These are phyloP conservation scores for Crithidia mellificae DNA, from an alignment of 208 protist genomes.

Conservation along the genomic window DNA sequence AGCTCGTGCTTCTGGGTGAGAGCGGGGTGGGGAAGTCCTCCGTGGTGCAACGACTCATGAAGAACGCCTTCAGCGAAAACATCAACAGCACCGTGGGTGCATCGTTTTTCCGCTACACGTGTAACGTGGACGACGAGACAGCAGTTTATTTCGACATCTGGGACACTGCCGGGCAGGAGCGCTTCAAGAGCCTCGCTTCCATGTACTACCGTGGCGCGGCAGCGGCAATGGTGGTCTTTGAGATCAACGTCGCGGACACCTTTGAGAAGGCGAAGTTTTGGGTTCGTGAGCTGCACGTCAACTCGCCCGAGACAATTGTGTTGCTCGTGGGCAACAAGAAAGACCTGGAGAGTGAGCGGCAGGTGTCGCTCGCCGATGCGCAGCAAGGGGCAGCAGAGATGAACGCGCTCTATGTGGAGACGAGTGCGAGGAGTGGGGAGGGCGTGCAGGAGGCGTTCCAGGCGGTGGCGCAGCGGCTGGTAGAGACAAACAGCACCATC, in stretches of 20 bases:
- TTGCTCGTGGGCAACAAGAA: constrained; percentile 95
- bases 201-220: constrained; percentile 94
- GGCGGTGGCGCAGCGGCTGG: constrained; percentile 47
- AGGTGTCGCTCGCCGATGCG: constrained; percentile 62
- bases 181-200: constrained; percentile 85
- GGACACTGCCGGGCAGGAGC: constrained; percentile 91
- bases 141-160: constrained; percentile 87
- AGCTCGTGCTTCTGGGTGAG: constrained; percentile 87
- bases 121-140: constrained; percentile 51
- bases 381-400: constrained; percentile 48
- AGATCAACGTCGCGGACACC: constrained; percentile 94
- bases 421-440: constrained; percentile 71
- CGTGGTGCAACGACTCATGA: constrained; percentile 81
- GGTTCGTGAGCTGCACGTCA: constrained; percentile 94
- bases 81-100: constrained; percentile 83
- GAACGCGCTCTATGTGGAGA: constrained; percentile 63
- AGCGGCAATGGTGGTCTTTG: constrained; percentile 95
- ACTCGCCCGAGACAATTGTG: constrained; percentile 90
- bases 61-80: constrained; percentile 72
- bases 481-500: constrained; percentile 56
- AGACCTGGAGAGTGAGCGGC: constrained; percentile 79
- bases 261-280: constrained; percentile 95
- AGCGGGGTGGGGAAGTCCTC: constrained; percentile 92
- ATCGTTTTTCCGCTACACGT: constrained; percentile 81
- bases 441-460: constrained; percentile 78